phyloP scores from a whole-genome alignment of 371 early-diverging fungal species.

The Mortierella sp. region DNA sequence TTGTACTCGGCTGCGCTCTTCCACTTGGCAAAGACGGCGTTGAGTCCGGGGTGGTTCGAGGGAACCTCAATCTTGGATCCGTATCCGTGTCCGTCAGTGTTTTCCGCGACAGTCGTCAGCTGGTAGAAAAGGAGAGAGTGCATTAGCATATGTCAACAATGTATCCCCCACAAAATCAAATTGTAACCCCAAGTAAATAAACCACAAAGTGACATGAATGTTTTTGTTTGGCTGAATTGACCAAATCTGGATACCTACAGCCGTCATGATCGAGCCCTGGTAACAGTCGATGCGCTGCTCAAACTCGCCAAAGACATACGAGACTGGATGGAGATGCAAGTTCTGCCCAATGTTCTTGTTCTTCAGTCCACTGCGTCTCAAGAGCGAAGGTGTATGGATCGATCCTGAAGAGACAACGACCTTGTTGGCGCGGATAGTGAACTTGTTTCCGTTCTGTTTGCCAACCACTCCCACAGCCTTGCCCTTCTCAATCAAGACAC shows the following conservation, averaged over 20 bases:
- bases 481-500: conserved; percentile 67
- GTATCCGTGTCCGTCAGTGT: conserved; percentile 71
- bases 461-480: conserved; percentile 64
- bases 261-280: conserved; percentile 82
- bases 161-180: background rate
- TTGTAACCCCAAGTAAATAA: background rate
- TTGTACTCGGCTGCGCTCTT: conserved; percentile 69
- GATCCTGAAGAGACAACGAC: conserved; percentile 80
- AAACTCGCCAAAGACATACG: conserved; percentile 73
- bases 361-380: conserved; percentile 75
- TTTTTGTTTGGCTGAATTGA: background rate
- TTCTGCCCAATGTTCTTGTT: conserved; percentile 82
- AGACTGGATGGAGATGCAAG: conserved; percentile 77
- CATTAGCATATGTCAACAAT: background rate
- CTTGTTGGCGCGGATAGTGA: conserved; percentile 65
- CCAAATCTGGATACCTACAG: conserved; percentile 56
- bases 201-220: conserved; percentile 10
- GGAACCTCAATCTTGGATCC: conserved; percentile 82
- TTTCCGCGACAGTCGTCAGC: conserved; percentile 66
- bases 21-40: conserved; percentile 68
- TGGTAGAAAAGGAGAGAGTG: conserved; percentile 4
- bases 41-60: conserved; percentile 69
- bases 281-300: conserved; percentile 66
- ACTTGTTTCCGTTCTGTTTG: conserved; percentile 31
- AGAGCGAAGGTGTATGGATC: conserved; percentile 76